Evolutionary conservation across 106 monocot species (phyloP).

Genomic region (Dioscorea alata): DNA sequence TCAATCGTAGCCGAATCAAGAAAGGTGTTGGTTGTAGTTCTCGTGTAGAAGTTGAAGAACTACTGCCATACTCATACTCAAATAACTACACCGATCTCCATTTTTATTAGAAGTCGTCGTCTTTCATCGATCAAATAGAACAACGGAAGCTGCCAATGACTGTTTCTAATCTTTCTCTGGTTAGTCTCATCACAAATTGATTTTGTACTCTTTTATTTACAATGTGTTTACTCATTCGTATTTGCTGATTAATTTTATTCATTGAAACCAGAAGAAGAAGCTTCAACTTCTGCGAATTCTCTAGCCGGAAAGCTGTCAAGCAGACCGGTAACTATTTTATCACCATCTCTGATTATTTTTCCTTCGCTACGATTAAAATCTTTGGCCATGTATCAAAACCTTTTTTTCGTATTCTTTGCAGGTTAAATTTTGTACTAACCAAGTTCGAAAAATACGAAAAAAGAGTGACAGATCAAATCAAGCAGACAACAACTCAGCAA

Average conservation of each 20-base stretch:
- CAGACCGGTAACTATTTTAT: too few relatives aligned
- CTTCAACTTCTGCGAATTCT: too few relatives aligned
- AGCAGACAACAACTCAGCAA: slow-evolving; percentile 1
- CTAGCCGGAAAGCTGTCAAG: too few relatives aligned
- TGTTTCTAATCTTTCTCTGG: neutral
- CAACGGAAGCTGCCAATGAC: neutral
- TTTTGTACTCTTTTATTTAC: neutral
- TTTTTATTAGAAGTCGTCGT: slow-evolving; percentile 19
- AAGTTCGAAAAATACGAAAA: neutral
- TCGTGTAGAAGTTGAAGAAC: slow-evolving; percentile 62
- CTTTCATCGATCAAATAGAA: neutral
- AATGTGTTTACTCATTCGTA: neutral
- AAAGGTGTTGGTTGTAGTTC: slow-evolving; percentile 38
- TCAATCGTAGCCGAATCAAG: slow-evolving; percentile 26
- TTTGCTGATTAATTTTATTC: neutral
- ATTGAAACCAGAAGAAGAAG: too few relatives aligned
- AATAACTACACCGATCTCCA: slow-evolving; percentile 38
- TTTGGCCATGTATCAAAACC: neutral
- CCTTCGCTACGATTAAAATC: neutral
- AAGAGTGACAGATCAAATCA: neutral
- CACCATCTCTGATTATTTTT: too few relatives aligned
- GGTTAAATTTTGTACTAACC: neutral
- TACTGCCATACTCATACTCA: slow-evolving; percentile 43
- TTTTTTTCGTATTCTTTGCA: neutral
- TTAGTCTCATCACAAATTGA: neutral